Evolutionary conservation across 768 basidiomycete species (phyloP).

Genomic region (Pleurotus tuoliensis): DNA sequence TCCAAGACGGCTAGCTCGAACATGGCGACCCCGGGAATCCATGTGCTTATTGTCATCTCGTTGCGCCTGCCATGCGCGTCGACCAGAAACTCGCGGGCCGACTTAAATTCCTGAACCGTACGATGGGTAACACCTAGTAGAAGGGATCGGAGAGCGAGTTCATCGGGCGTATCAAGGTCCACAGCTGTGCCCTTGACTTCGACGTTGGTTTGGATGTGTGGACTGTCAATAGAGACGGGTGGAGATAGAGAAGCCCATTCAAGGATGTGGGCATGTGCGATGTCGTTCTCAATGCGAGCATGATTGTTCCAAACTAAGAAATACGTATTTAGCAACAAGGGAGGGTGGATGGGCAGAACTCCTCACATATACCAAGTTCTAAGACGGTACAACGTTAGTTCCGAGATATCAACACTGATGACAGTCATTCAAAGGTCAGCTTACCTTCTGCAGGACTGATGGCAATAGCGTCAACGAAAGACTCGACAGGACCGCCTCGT

Average conservation of each 20-base stretch:
- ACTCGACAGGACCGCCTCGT: conserved; percentile 45
- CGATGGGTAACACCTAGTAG: conserved; percentile 67
- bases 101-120: conserved; percentile 41
- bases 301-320: conserved; percentile 75
- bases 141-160: conserved; percentile 63
- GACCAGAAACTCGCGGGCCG: conserved; percentile 44
- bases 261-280: conserved; percentile 58
- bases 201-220: conserved; percentile 18
- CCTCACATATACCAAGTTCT: conserved; percentile 73
- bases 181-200: conserved; percentile 3
- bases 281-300: conserved; percentile 47
- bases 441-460: conserved; percentile 71
- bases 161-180: conserved; percentile 68
- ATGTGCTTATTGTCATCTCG: conserved; percentile 49
- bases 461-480: conserved; percentile 51
- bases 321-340: neutral
- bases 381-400: neutral
- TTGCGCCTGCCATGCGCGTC: conserved; percentile 45
- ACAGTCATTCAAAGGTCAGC: conserved; percentile 12
- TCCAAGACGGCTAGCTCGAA: conserved; percentile 74
- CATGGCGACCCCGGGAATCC: conserved; percentile 63
- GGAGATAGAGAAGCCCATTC: conserved; percentile 51
- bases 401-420: neutral
- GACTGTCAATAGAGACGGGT: conserved; percentile 27
- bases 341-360: neutral